These are phyloP conservation scores for Erucastrum elatum DNA, from an alignment of 345 rosid genomes.

Conservation along the genomic window DNA sequence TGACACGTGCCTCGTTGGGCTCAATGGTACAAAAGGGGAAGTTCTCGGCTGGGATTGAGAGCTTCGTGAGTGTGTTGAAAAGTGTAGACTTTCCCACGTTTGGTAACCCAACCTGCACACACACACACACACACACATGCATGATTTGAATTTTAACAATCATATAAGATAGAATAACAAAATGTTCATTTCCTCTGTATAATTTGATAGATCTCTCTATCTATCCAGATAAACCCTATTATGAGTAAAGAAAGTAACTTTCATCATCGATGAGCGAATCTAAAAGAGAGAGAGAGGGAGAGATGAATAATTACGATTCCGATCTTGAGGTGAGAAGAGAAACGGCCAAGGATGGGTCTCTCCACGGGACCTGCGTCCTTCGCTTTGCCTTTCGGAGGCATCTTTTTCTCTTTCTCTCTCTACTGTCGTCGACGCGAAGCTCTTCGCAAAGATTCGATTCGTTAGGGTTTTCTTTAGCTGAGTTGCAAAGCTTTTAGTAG, in stretches of 20 bases:
- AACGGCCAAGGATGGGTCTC: conserved; percentile 93
- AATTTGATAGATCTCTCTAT: background rate
- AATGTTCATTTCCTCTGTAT: background rate
- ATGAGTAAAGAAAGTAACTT: background rate
- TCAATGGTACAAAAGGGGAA: conserved; percentile 97
- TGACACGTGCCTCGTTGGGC: conserved; percentile 93
- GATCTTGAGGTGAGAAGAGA: conserved; percentile 99
- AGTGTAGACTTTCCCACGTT: conserved; percentile 98
- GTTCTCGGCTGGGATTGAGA: conserved; percentile 95
- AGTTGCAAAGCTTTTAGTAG: background rate
- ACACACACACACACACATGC: too few species aligned
- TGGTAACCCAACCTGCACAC: conserved; percentile 82
- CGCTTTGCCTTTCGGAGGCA: conserved; percentile 95
- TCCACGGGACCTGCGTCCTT: conserved; percentile 90
- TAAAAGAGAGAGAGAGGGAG: background rate
- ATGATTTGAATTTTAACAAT: too few species aligned
- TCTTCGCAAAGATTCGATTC: conserved; percentile 1
- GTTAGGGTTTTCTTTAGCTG: conserved; percentile 46
- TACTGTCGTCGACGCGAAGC: conserved; percentile 14
- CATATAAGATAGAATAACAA: too few species aligned
- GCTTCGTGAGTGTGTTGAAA: conserved; percentile 91
- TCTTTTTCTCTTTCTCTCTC: conserved; percentile 13
- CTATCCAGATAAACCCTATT: background rate
- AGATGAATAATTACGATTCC: conserved; percentile 62
- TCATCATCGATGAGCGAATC: background rate